Conservation (phyloP, 192 early-diverging fungal genomes). For the Coemansia nantahalensis region DNA sequence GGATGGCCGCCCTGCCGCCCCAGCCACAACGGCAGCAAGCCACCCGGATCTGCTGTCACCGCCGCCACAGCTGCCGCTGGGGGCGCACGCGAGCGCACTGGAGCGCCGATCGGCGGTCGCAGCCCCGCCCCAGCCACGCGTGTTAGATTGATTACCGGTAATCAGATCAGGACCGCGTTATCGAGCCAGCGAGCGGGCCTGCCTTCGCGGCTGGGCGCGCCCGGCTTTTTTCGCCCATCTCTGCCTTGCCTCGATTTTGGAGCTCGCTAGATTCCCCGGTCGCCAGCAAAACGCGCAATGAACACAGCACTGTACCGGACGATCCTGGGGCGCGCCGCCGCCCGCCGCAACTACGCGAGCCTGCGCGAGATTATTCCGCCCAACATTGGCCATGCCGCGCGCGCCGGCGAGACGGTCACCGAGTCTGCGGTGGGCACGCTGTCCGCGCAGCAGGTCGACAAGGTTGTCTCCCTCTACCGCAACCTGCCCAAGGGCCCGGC, state of each 20-base stretch:
- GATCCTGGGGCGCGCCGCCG: slow-evolving; percentile 25
- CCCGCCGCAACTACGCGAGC: slow-evolving; percentile 48
- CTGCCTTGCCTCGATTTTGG: too few species aligned
- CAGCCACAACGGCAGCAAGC: too few species aligned
- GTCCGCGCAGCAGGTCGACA: slow-evolving; percentile 59
- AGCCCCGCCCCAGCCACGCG: too few species aligned
- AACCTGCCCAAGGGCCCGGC: slow-evolving; percentile 69
- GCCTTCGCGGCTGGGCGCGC: too few species aligned
- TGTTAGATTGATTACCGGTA: too few species aligned
- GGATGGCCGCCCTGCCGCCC: too few species aligned
- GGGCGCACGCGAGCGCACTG: too few species aligned
- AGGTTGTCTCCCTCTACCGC: slow-evolving; percentile 73
- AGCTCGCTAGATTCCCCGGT: too few species aligned
- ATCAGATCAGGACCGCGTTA: too few species aligned
- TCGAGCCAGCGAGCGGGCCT: too few species aligned
- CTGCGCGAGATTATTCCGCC: slow-evolving; percentile 65
- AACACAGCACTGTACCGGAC: slow-evolving; percentile 44
- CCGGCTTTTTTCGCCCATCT: too few species aligned
- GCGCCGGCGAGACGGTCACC: slow-evolving; percentile 45
- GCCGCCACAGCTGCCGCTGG: not conserved
- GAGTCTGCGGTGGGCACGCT: slow-evolving; percentile 44
- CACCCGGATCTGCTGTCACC: not conserved
- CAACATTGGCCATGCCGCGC: slow-evolving; percentile 67
- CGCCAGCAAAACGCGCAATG: slow-evolving; percentile 9
- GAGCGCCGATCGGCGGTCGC: too few species aligned